Conservation (phyloP, 345 rosid genomes). For the Stellera chamaejasme region DNA sequence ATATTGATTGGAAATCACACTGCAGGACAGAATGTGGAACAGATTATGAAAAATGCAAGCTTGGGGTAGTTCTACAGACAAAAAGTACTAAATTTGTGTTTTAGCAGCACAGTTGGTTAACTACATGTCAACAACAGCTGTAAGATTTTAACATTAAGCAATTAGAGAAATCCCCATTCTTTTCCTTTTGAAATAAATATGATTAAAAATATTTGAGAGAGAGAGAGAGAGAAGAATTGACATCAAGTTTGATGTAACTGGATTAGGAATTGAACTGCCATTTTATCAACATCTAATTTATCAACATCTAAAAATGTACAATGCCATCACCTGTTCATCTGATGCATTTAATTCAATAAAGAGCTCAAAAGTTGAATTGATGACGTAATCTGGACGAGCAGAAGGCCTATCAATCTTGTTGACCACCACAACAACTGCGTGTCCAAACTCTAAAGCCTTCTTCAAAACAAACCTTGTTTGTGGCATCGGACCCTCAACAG, state of each 20-base stretch:
- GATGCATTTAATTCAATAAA: slow-evolving; percentile 93
- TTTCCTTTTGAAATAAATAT: not conserved
- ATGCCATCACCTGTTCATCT: slow-evolving; percentile 79
- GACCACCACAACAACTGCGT: slow-evolving; percentile 90
- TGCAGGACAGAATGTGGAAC: slow-evolving; percentile 20
- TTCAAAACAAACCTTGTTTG: slow-evolving; percentile 94
- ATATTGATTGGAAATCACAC: slow-evolving; percentile 97
- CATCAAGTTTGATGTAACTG: not conserved
- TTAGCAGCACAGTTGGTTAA: too few relatives aligned
- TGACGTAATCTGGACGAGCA: slow-evolving; percentile 90
- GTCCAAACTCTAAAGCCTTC: slow-evolving; percentile 97
- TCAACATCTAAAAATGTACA: slow-evolving; percentile 4
- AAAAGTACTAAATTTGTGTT: too few relatives aligned
- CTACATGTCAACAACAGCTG: too few relatives aligned
- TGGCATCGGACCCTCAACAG: slow-evolving; percentile 99
- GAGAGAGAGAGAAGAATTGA: too few relatives aligned
- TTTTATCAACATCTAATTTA: slow-evolving; percentile 1
- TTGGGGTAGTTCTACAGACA: not conserved
- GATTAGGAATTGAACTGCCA: not conserved
- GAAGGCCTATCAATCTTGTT: slow-evolving; percentile 95
- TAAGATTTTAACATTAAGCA: too few relatives aligned
- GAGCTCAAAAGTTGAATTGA: slow-evolving; percentile 93
- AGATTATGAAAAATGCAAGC: slow-evolving; percentile 6
- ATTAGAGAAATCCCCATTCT: not conserved
- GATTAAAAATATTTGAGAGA: too few relatives aligned